phyloP scores from a whole-genome alignment of 2,329 filamentous ascomycete species.

The Dryadomyces sulphureus region DNA sequence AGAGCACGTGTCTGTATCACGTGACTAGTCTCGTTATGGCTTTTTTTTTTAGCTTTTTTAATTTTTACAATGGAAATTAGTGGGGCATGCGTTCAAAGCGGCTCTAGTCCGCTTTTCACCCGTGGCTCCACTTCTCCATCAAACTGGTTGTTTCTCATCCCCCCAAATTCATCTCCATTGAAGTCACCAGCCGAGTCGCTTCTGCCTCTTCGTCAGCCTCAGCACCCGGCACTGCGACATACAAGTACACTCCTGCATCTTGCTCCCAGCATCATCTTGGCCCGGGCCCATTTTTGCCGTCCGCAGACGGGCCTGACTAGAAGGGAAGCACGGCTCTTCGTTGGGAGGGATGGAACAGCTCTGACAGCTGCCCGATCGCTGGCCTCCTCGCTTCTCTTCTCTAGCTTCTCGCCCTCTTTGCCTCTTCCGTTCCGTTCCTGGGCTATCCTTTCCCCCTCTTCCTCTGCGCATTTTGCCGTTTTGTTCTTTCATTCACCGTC shows the following conservation, averaged over 20 bases:
- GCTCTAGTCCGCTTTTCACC: slow-evolving; percentile 1
- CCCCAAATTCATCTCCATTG: slow-evolving; percentile 2
- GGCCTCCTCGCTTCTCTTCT: background rate
- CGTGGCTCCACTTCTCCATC: slow-evolving; percentile 4
- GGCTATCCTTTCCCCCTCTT: background rate
- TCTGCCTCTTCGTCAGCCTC: background rate
- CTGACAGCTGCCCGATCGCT: slow-evolving; percentile 2
- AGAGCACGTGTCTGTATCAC: background rate
- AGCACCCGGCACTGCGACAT: background rate
- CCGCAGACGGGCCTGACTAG: background rate
- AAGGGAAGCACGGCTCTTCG: background rate
- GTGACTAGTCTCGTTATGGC: background rate
- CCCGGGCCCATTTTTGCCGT: background rate
- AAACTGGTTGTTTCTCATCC: slow-evolving; percentile 2
- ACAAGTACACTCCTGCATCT: background rate
- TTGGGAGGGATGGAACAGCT: slow-evolving; percentile 2
- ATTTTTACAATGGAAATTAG: background rate
- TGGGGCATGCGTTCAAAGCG: background rate
- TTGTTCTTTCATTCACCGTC: background rate
- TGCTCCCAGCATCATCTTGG: background rate
- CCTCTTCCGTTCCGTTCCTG: background rate
- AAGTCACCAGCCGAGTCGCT: background rate
- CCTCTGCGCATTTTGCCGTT: background rate
- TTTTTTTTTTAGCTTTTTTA: background rate
- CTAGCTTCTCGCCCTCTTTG: background rate